These are phyloP conservation scores for Pichia sp. DNA, from an alignment of 1,139 yeast species.

Conservation along the genomic window DNA sequence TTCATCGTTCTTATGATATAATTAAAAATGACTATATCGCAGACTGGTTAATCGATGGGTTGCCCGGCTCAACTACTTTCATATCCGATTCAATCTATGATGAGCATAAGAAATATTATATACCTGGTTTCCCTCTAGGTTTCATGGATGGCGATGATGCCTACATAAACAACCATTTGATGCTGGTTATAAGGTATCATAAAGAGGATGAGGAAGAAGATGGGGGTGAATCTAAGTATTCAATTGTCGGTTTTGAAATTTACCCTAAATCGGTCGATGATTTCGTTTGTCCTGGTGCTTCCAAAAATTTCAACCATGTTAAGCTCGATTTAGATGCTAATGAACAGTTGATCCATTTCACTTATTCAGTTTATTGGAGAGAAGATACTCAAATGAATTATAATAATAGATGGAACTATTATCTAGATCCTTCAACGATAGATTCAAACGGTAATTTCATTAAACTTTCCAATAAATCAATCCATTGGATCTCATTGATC, in stretches of 20 bases:
- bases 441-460: slow-evolving; percentile 10
- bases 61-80: slow-evolving; percentile 87
- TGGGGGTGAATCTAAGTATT: slow-evolving; percentile 31
- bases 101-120: slow-evolving; percentile 52
- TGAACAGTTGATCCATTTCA: slow-evolving; percentile 53
- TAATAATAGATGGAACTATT: slow-evolving; percentile 69
- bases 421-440: slow-evolving; percentile 27
- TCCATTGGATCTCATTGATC: slow-evolving; percentile 67
- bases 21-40: slow-evolving; percentile 66
- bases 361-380: slow-evolving; percentile 86
- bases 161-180: slow-evolving; percentile 70
- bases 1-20: slow-evolving; percentile 52
- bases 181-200: slow-evolving; percentile 73
- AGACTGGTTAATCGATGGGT: slow-evolving; percentile 78
- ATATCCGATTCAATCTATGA: slow-evolving; percentile 50
- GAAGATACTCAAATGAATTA: slow-evolving; percentile 67
- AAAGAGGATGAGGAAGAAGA: slow-evolving; percentile 40
- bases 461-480: slow-evolving; percentile 42
- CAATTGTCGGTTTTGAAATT: slow-evolving; percentile 86
- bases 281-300: slow-evolving; percentile 62
- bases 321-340: slow-evolving; percentile 36
- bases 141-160: slow-evolving; percentile 49
- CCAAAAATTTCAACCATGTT: slow-evolving; percentile 48
- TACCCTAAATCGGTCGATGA: slow-evolving; percentile 77
- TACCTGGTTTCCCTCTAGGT: slow-evolving; percentile 85